These are phyloP conservation scores for Triticum turgidum DNA, from an alignment of 176 grass and related monocot species.

Conservation along the genomic window DNA sequence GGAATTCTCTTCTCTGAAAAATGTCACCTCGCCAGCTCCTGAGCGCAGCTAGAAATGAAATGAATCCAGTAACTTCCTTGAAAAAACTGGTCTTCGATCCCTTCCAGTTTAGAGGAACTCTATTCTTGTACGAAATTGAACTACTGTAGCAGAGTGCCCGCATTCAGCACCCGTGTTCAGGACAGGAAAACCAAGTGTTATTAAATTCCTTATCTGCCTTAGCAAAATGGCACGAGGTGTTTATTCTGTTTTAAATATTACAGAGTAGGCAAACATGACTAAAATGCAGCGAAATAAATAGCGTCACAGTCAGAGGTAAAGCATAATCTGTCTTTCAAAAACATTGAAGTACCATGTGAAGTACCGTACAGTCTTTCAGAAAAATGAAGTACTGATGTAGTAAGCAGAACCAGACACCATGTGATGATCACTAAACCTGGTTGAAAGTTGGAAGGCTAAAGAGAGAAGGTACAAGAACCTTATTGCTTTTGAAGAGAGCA, in stretches of 20 bases:
- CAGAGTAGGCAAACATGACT: too few relatives aligned
- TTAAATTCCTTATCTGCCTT: slow-evolving; percentile 82
- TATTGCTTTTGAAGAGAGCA: neutral
- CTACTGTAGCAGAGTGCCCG: slow-evolving; percentile 54
- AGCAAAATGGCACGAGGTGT: neutral
- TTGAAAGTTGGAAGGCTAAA: neutral
- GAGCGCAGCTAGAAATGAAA: slow-evolving; percentile 70
- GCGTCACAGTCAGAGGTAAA: too few relatives aligned
- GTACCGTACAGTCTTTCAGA: neutral
- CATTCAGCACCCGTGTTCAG: slow-evolving; percentile 87
- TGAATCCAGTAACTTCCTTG: slow-evolving; percentile 70
- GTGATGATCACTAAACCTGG: neutral
- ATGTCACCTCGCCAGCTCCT: slow-evolving; percentile 59
- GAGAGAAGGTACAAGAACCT: neutral
- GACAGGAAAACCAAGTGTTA: slow-evolving; percentile 71
- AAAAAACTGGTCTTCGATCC: slow-evolving; percentile 54
- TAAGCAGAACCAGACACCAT: neutral
- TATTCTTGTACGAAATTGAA: slow-evolving; percentile 57
- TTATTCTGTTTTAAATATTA: too few relatives aligned
- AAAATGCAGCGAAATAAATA: too few relatives aligned
- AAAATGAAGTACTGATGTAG: neutral
- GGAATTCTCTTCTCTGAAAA: slow-evolving; percentile 78
- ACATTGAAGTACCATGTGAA: too few relatives aligned
- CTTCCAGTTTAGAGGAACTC: slow-evolving; percentile 69
- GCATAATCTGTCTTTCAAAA: too few relatives aligned